A percentile compares a stretch with the other conserved stretches of the same genome.
Conservation (phyloP, 2,329 filamentous ascomycete species). For the Simplicillium sp. region DNA sequence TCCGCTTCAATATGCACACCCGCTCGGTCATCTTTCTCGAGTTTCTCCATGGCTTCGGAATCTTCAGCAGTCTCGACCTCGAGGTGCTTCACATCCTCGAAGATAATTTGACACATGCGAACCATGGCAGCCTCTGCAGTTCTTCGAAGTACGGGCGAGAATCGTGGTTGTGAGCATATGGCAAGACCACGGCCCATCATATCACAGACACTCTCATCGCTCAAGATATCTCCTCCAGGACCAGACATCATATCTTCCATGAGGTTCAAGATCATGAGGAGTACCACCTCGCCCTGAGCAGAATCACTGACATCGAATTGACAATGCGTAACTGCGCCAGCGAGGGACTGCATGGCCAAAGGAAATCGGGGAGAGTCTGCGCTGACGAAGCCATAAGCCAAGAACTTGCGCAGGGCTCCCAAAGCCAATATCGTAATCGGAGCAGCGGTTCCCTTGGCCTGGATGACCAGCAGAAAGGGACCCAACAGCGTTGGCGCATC, state of each 20-base stretch:
- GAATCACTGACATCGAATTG: conserved; percentile 95
- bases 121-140: conserved; percentile 97
- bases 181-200: conserved; percentile 98
- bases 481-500: conserved; percentile 84
- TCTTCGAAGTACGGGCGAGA: conserved; percentile 81
- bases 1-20: conserved; percentile 71
- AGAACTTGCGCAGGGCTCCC: conserved; percentile 90
- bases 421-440: conserved; percentile 92
- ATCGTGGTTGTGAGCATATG: conserved; percentile 89
- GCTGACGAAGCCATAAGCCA: conserved; percentile 87
- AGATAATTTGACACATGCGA: conserved; percentile 98
- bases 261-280: conserved; percentile 86
- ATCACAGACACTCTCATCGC: conserved; percentile 95
- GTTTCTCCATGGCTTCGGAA: conserved; percentile 52
- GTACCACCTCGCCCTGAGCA: conserved; percentile 87
- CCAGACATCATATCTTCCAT: conserved; percentile 99
- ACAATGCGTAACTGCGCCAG: conserved; percentile 92
- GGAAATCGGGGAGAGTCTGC: conserved; percentile 77
- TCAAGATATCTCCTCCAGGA: conserved; percentile 83
- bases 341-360: conserved; percentile 88
- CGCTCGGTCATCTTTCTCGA: conserved; percentile 57
- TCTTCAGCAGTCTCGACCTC: conserved; percentile 67
- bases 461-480: conserved; percentile 93
- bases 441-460: conserved; percentile 90
- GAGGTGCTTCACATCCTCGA: conserved; percentile 81